Evolutionary conservation across 116 monocot genomes (phyloP), one percentile per base, ranked within the genome.

Genomic region (Iris pallida): DNA sequence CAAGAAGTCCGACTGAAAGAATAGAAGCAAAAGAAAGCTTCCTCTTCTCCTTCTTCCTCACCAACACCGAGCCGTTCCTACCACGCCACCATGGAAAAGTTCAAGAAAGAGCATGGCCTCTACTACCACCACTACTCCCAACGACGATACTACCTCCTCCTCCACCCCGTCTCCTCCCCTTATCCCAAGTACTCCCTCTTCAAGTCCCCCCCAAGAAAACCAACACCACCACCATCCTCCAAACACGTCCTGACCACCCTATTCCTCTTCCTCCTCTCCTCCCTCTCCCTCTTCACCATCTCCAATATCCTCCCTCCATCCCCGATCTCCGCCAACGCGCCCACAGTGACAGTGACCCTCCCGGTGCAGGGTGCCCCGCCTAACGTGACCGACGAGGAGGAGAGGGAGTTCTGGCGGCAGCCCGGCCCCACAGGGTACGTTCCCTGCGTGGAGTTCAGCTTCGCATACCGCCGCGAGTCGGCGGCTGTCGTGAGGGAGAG

Each of bases 331-430:
- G 51, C 51, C 51, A 14, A 14, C 51, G 51, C 8, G 2, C 51
- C 51, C 51, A 52, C 3, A 0, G 47, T 47, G 17, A 8, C 47
- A 18, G 12, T 16, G 9, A 18, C 64, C 8, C 64, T 64, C 16
- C 47, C 64, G 19, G 18, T 9, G n/a, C 64, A 44, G 47, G 16
- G 7, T 8, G 18, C 17, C 44, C 12, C 46, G 9, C 3, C 3
- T 19, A 13, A 5, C 43, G 53, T 41, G 40, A 0, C 42, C 8
- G 53, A 17, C 16, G 20, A 45, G 58, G 47, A 7, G 59, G 58
- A 20, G 47, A 4, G 19, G 20, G 70, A 48, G 2, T 70, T 70
- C 70, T 70, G 70, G 70, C 19, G 47, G 58, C 70, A 70, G 47
- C 70, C 70, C 42, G 59, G 59, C 20, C 59, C 59, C 13, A 0